phyloP scores from a whole-genome alignment of 202 grass and related monocot genomes.

The Panicum virgatum region DNA sequence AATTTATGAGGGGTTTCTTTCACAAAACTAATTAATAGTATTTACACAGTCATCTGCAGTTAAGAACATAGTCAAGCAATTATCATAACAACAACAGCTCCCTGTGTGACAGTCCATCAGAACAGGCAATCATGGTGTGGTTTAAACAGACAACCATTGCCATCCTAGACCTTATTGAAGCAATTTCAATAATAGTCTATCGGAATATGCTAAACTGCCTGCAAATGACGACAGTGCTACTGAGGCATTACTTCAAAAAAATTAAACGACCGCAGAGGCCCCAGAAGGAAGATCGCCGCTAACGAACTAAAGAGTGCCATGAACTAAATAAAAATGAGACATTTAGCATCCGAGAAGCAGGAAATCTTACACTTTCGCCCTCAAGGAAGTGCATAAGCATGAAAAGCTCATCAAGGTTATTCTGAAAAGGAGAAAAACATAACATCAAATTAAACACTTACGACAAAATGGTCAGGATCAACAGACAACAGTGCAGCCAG shows the following conservation, averaged over 20 bases:
- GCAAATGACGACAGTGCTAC: background rate
- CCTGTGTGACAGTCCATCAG: background rate
- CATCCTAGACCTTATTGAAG: background rate
- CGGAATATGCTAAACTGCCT: conserved; percentile 14
- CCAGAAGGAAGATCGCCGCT: background rate
- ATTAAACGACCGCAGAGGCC: background rate
- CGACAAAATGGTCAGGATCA: conserved; percentile 10
- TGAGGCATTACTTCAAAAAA: background rate
- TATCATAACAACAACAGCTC: background rate
- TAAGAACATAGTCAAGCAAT: background rate
- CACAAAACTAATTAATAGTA: background rate
- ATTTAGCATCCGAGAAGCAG: conserved; percentile 25
- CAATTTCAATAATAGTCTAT: conserved; percentile 26
- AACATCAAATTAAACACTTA: conserved; percentile 33
- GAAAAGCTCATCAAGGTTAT: conserved; percentile 99
- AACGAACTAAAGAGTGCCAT: conserved; percentile 9
- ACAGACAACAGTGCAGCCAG: conserved; percentile 28
- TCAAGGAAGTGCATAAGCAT: conserved; percentile 99
- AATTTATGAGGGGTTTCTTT: background rate
- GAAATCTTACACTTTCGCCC: conserved; percentile 82
- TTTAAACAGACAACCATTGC: background rate
- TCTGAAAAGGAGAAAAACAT: conserved; percentile 57
- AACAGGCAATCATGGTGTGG: background rate
- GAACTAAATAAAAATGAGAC: conserved; percentile 30
- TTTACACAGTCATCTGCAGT: background rate